Evolutionary conservation across 2,329 filamentous ascomycete genomes (phyloP).

Genomic region (Cercospora sp.): DNA sequence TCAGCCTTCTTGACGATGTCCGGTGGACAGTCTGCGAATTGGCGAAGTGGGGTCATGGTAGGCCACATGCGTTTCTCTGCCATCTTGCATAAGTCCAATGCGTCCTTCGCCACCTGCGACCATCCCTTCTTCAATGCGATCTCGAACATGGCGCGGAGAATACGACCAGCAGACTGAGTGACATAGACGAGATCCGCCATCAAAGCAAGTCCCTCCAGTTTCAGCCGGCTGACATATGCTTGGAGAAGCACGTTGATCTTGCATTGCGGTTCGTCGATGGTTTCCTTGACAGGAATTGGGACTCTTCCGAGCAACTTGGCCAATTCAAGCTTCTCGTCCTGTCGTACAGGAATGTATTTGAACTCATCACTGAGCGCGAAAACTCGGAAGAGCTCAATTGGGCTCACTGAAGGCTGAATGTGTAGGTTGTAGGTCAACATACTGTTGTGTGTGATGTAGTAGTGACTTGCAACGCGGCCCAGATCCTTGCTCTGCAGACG

Average conservation of each 20-base stretch:
- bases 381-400: slow-evolving; percentile 93
- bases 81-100: slow-evolving; percentile 96
- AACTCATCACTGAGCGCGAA: slow-evolving; percentile 97
- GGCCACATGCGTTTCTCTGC: slow-evolving; percentile 99
- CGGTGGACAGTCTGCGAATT: slow-evolving; percentile 78
- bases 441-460: slow-evolving; percentile 94
- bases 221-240: slow-evolving; percentile 92
- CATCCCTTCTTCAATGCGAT: slow-evolving; percentile 97
- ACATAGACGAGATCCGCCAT: slow-evolving; percentile 99
- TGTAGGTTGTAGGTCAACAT: slow-evolving; percentile 98
- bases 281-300: slow-evolving; percentile 95
- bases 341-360: slow-evolving; percentile 96
- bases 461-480: slow-evolving; percentile 93
- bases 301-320: slow-evolving; percentile 87
- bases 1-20: slow-evolving; percentile 92
- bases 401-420: slow-evolving; percentile 87
- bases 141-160: slow-evolving; percentile 92
- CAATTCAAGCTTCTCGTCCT: slow-evolving; percentile 95
- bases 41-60: slow-evolving; percentile 92
- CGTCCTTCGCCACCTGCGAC: slow-evolving; percentile 88
- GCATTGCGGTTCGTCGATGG: slow-evolving; percentile 91
- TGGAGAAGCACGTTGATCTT: slow-evolving; percentile 98
- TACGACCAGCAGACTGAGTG: slow-evolving; percentile 95
- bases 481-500: slow-evolving; percentile 88
- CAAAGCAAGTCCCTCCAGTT: slow-evolving; percentile 86